Conservation (phyloP, 768 basidiomycete genomes). For the Amanita rubescens region DNA sequence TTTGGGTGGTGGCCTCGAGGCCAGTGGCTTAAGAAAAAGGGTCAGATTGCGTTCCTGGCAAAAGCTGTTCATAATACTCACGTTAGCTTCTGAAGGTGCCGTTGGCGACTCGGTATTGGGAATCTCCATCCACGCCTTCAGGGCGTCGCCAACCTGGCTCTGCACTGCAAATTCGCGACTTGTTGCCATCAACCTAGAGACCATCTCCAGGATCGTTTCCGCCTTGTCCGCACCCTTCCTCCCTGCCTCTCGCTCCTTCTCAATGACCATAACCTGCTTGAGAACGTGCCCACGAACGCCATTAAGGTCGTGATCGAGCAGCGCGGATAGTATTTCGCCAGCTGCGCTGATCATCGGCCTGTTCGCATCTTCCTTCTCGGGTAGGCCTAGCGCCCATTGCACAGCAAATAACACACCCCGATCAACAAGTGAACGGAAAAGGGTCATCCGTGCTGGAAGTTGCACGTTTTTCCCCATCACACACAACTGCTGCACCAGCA, state of each 20-base stretch:
- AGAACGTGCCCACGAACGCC: slow-evolving; percentile 81
- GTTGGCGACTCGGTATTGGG: slow-evolving; percentile 34
- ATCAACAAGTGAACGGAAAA: slow-evolving; percentile 85
- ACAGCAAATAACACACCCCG: slow-evolving; percentile 85
- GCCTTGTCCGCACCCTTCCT: slow-evolving; percentile 55
- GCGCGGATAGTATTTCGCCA: slow-evolving; percentile 76
- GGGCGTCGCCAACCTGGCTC: slow-evolving; percentile 82
- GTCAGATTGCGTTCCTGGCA: slow-evolving; percentile 9
- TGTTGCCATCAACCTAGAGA: slow-evolving; percentile 69
- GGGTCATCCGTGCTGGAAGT: slow-evolving; percentile 71
- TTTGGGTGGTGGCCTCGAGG: slow-evolving; percentile 31
- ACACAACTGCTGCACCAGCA: slow-evolving; percentile 87
- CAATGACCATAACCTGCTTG: slow-evolving; percentile 70
- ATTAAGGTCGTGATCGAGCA: slow-evolving; percentile 87
- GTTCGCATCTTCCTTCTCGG: slow-evolving; percentile 45
- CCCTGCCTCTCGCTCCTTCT: slow-evolving; percentile 51
- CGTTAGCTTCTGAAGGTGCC: slow-evolving; percentile 28
- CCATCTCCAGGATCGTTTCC: slow-evolving; percentile 67
- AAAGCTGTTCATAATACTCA: slow-evolving; percentile 9
- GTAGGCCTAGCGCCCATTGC: slow-evolving; percentile 81
- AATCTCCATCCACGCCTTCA: slow-evolving; percentile 78
- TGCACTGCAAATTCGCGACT: slow-evolving; percentile 84
- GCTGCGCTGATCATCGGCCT: slow-evolving; percentile 68
- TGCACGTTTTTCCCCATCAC: slow-evolving; percentile 97
- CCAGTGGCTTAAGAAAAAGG: slow-evolving; percentile 30